A percentile compares a stretch with the other conserved stretches of the same genome.
phyloP scores from a whole-genome alignment of 768 basidiomycete genomes.

The Coprinopsis sp. region DNA sequence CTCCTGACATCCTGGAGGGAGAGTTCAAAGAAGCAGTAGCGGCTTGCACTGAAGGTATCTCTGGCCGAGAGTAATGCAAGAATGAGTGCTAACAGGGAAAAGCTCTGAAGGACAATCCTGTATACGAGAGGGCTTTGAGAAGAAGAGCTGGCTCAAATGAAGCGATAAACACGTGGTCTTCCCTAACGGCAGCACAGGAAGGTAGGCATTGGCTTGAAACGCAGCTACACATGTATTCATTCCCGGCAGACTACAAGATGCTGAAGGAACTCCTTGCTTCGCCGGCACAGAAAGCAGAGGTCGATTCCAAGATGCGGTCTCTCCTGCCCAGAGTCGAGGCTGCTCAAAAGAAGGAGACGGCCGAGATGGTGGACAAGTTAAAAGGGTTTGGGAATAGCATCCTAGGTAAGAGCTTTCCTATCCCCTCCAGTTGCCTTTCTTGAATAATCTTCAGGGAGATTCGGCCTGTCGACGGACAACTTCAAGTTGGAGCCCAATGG shows the following conservation, averaged over 20 bases:
- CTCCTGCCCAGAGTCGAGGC: conserved; percentile 68
- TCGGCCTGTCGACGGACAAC: conserved; percentile 93
- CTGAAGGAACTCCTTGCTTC: conserved; percentile 63
- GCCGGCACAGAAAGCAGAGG: conserved; percentile 40
- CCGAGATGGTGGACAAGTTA: conserved; percentile 88
- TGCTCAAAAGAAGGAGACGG: conserved; percentile 81
- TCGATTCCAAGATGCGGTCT: conserved; percentile 42
- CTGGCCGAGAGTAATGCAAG: not conserved
- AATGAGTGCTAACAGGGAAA: conserved; percentile 5
- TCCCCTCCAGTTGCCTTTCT: not conserved
- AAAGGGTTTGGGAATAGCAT: conserved; percentile 91
- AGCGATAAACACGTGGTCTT: conserved; percentile 74
- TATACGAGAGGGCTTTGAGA: conserved; percentile 83
- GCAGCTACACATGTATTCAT: not conserved
- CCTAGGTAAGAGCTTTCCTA: conserved; percentile 50
- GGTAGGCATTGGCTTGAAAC: conserved; percentile 42
- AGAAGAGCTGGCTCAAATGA: conserved; percentile 88
- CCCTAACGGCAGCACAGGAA: conserved; percentile 77
- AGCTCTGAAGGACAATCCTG: conserved; percentile 86
- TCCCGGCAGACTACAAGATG: conserved; percentile 63
- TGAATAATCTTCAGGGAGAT: conserved; percentile 55
- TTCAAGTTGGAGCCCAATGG: conserved; percentile 95
- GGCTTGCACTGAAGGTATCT: conserved; percentile 71
- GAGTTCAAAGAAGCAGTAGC: conserved; percentile 77
- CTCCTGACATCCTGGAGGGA: conserved; percentile 37